A percentile compares a stretch with the other conserved stretches of the same genome.
Evolutionary conservation across 1,284 basidiomycete species (phyloP).

Genomic region (Ustilago bromivora): DNA sequence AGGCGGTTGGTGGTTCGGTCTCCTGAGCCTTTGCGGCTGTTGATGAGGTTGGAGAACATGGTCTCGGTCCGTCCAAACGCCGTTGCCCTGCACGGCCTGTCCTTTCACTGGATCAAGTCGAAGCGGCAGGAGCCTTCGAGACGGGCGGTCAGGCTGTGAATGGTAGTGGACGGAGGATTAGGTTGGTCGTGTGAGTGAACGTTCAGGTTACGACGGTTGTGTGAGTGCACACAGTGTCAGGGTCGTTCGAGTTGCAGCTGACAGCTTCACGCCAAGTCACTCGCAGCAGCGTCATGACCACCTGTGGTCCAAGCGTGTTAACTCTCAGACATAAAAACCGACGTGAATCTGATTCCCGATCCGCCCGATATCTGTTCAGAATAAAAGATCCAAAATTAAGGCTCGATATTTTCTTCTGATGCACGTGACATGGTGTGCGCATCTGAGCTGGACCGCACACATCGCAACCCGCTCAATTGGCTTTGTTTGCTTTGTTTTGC

Average conservation of each 20-base stretch:
- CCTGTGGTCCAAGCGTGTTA: constrained; percentile 30
- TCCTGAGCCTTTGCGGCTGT: constrained; percentile 42
- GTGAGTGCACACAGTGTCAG: background rate
- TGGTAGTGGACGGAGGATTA: background rate
- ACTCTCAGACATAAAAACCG: background rate
- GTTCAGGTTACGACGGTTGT: background rate
- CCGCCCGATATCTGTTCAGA: constrained; percentile 5
- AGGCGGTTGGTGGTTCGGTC: constrained; percentile 47
- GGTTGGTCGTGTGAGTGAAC: background rate
- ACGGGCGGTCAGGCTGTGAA: background rate
- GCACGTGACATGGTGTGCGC: too few relatives aligned
- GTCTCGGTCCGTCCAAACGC: constrained; percentile 1
- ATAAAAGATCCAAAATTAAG: constrained; percentile 6
- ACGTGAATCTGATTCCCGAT: constrained; percentile 13
- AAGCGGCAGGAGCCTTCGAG: background rate
- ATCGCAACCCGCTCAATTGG: too few relatives aligned
- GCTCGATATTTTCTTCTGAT: background rate
- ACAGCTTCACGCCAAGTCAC: background rate
- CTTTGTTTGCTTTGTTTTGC: too few relatives aligned
- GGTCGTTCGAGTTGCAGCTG: background rate
- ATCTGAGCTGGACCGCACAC: too few relatives aligned
- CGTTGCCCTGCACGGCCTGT: constrained; percentile 3
- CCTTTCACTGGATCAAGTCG: background rate
- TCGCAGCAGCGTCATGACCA: constrained; percentile 1
- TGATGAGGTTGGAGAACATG: constrained; percentile 54